Evolutionary conservation across 768 basidiomycete genomes (phyloP).

Genomic region (Brasilioporus rufonigricans): DNA sequence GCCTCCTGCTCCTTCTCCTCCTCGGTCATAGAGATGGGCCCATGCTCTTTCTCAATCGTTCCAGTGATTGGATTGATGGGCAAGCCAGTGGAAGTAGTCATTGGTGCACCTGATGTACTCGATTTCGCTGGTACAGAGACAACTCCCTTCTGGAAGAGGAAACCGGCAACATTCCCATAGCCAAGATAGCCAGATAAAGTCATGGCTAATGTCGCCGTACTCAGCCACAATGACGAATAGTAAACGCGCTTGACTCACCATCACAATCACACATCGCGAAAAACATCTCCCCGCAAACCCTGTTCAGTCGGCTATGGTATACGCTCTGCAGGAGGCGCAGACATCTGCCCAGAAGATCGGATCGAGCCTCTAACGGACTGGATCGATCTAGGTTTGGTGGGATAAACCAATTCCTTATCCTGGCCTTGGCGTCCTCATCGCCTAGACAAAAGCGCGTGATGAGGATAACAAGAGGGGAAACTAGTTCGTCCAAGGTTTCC

Average conservation of each 20-base stretch:
- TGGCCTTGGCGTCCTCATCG: conserved; percentile 53
- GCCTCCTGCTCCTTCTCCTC: conserved; percentile 95
- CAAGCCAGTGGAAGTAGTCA: conserved; percentile 36
- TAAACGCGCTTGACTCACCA: conserved; percentile 35
- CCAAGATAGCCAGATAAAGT: conserved; percentile 78
- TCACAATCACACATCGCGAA: conserved; percentile 82
- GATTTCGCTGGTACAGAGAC: conserved; percentile 51
- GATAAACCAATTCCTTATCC: conserved; percentile 66
- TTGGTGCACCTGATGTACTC: conserved; percentile 33
- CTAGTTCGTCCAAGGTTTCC: conserved; percentile 67
- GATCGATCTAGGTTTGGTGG: conserved; percentile 82
- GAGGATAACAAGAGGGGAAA: conserved; percentile 76
- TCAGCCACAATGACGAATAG: neutral
- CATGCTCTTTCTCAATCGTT: conserved; percentile 44
- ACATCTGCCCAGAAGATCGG: conserved; percentile 75
- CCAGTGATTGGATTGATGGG: conserved; percentile 87
- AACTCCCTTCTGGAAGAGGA: conserved; percentile 90
- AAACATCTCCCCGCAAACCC: conserved; percentile 82
- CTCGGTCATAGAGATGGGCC: conserved; percentile 71
- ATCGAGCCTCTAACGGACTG: conserved; percentile 65
- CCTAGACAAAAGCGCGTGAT: conserved; percentile 67
- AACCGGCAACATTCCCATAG: conserved; percentile 94
- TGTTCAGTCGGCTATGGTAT: conserved; percentile 70
- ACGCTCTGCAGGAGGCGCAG: conserved; percentile 74
- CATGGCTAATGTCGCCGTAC: conserved; percentile 44